Conservation (phyloP, 495 filamentous ascomycete genomes). For the Barbatosphaeria neglecta region DNA sequence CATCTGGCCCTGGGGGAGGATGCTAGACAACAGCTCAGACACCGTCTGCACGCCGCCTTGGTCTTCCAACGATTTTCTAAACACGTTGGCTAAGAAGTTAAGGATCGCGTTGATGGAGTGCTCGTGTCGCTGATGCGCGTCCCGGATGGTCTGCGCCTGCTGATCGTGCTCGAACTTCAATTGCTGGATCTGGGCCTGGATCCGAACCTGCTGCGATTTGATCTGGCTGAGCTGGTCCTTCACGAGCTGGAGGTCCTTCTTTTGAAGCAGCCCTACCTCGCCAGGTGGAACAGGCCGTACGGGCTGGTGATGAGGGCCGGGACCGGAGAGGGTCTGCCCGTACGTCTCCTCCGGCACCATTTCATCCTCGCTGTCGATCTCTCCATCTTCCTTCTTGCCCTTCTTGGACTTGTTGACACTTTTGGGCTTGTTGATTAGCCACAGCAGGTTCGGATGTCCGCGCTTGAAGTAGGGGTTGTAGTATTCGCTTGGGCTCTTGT, state of each 20-base stretch:
- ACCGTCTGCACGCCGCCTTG: slow-evolving; percentile 54
- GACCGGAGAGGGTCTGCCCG: slow-evolving; percentile 8
- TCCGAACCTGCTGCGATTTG: slow-evolving; percentile 72
- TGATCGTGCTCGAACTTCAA: slow-evolving; percentile 77
- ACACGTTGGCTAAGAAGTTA: slow-evolving; percentile 92
- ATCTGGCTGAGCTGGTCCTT: slow-evolving; percentile 69
- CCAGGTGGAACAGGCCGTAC: slow-evolving; percentile 12
- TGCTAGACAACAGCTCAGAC: slow-evolving; percentile 59
- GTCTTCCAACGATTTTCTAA: slow-evolving; percentile 57
- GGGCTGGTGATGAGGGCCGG: neutral
- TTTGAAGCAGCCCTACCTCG: slow-evolving; percentile 47
- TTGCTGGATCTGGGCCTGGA: slow-evolving; percentile 65
- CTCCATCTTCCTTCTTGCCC: slow-evolving; percentile 54
- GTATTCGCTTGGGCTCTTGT: slow-evolving; percentile 96
- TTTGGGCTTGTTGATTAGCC: slow-evolving; percentile 96
- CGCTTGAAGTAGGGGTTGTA: slow-evolving; percentile 92
- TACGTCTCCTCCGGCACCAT: slow-evolving; percentile 26
- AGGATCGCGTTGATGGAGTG: slow-evolving; percentile 97
- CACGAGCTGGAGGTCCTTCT: slow-evolving; percentile 65
- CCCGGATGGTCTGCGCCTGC: slow-evolving; percentile 82
- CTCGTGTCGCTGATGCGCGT: slow-evolving; percentile 86
- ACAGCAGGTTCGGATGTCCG: slow-evolving; percentile 84
- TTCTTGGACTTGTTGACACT: slow-evolving; percentile 45
- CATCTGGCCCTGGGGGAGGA: slow-evolving; percentile 49
- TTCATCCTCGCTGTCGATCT: slow-evolving; percentile 62